Percentiles rank a stretch among this genome's conserved stretches.
These are phyloP conservation scores for Xylaria sp. DNA, from an alignment of 2,329 filamentous ascomycete species.

Conservation along the genomic window DNA sequence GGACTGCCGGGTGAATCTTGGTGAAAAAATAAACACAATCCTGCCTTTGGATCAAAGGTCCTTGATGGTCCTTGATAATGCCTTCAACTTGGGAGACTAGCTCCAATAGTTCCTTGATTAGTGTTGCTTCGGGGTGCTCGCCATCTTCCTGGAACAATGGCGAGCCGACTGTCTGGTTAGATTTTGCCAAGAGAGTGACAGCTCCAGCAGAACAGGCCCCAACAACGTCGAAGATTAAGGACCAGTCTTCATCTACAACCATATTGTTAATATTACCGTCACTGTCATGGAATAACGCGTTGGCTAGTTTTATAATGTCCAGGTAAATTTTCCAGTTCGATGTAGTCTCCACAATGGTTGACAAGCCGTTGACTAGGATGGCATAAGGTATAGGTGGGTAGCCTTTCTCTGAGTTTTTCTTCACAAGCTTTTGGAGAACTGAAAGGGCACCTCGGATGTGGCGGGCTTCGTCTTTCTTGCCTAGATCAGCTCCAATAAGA, in stretches of 20 bases:
- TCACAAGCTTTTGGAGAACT: constrained; percentile 67
- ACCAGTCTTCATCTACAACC: constrained; percentile 71
- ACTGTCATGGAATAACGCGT: constrained; percentile 60
- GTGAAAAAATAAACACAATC: constrained; percentile 71
- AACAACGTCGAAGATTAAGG: constrained; percentile 63
- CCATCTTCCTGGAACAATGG: constrained; percentile 37
- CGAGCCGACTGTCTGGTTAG: constrained; percentile 34
- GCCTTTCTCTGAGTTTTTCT: constrained; percentile 63
- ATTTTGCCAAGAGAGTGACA: constrained; percentile 30
- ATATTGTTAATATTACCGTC: constrained; percentile 59
- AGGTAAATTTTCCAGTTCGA: constrained; percentile 52
- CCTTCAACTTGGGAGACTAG: constrained; percentile 58
- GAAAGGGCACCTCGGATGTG: constrained; percentile 68
- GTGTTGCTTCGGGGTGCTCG: constrained; percentile 46
- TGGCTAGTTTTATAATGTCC: constrained; percentile 58
- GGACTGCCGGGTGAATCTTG: constrained; percentile 64
- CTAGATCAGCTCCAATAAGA: constrained; percentile 53
- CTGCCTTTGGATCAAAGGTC: constrained; percentile 64
- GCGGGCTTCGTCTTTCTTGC: constrained; percentile 57
- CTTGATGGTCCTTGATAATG: constrained; percentile 52
- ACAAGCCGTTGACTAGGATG: constrained; percentile 63
- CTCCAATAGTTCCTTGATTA: constrained; percentile 50
- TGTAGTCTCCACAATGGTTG: constrained; percentile 54
- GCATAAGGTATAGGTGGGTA: constrained; percentile 66
- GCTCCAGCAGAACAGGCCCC: constrained; percentile 56